Conservation (phyloP, 129 eudicot species). For the Smallanthus sonchifolius region DNA sequence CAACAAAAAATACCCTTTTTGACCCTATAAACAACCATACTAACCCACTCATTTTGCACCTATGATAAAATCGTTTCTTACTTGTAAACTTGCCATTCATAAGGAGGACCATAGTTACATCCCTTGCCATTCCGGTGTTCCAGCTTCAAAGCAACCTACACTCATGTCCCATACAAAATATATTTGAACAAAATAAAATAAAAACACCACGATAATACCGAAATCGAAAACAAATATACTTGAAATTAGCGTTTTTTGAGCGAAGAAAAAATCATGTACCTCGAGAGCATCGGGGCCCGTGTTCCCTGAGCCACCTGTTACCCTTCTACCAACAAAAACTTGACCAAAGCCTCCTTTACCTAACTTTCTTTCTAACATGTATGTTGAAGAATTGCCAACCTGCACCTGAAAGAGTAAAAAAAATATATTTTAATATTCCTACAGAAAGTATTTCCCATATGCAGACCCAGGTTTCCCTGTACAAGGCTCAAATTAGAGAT, state of each 20-base stretch:
- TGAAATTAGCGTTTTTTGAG: neutral
- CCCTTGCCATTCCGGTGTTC: conserved; percentile 90
- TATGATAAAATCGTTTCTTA: conserved; percentile 5
- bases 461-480: neutral
- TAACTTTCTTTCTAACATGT: conserved; percentile 67
- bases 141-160: conserved; percentile 78
- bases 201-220: neutral
- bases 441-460: neutral
- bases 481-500: neutral
- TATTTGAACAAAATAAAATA: neutral
- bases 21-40: neutral
- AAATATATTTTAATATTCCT: neutral
- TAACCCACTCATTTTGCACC: neutral
- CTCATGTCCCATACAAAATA: neutral
- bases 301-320: conserved; percentile 48
- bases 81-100: conserved; percentile 94
- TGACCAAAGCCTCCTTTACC: conserved; percentile 98
- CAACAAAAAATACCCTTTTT: neutral
- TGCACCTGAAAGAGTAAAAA: conserved; percentile 51
- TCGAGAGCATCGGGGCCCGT: conserved; percentile 68
- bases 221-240: neutral
- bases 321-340: conserved; percentile 81
- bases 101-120: conserved; percentile 85
- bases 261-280: conserved; percentile 28
- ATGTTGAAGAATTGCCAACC: conserved; percentile 78